Evolutionary conservation across 1,284 basidiomycete species (phyloP).

Genomic region (Sporisorium graminicola): DNA sequence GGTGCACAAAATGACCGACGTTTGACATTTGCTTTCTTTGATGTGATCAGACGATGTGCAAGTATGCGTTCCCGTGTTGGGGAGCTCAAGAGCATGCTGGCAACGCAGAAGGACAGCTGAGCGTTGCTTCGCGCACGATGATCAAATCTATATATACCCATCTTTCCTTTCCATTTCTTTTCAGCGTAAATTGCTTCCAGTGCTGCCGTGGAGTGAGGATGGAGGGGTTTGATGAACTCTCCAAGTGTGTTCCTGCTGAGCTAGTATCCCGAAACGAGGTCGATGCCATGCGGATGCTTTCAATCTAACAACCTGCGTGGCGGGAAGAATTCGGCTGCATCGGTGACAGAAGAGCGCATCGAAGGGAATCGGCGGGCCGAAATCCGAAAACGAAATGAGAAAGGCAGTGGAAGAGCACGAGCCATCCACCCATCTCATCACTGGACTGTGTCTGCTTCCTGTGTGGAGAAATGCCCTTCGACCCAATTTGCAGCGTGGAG

Average conservation of each 20-base stretch:
- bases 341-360: conserved; percentile 15
- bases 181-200: background rate
- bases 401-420: conserved; percentile 10
- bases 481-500: no score
- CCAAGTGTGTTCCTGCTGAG: background rate
- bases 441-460: background rate
- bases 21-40: background rate
- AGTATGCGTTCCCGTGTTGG: conserved; percentile 34
- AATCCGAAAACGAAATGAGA: background rate
- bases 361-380: background rate
- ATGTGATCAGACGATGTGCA: conserved; percentile 22
- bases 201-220: no score
- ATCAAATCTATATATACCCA: conserved; percentile 9
- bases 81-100: conserved; percentile 36
- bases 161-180: background rate
- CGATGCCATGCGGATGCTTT: background rate
- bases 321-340: background rate
- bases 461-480: background rate
- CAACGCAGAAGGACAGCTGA: conserved; percentile 2
- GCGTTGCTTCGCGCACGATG: background rate
- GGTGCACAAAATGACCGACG: no score
- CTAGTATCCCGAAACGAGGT: background rate
- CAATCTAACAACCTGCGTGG: conserved; percentile 1
- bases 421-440: background rate
- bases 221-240: background rate